phyloP scores from a whole-genome alignment of 208 protist species.

The Acanthamoeba triangularis region DNA sequence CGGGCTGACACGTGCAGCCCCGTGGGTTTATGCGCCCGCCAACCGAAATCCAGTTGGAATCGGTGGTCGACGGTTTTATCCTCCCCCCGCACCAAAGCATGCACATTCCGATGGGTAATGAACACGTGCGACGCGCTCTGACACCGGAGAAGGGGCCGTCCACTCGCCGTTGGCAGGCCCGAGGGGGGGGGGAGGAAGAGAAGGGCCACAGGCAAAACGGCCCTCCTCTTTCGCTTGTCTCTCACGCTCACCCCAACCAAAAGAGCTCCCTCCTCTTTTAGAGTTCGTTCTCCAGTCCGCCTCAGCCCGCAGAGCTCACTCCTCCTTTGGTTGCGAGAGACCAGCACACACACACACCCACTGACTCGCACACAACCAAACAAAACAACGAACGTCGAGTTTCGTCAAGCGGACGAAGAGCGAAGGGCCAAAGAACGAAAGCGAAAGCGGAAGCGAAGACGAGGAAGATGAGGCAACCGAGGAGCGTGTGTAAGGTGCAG shows the following conservation, averaged over 20 bases:
- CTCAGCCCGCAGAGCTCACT: too few relatives aligned
- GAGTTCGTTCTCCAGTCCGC: too few relatives aligned
- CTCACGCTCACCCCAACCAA: too few relatives aligned
- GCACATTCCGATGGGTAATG: neutral
- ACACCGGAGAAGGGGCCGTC: neutral
- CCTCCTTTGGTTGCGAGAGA: neutral
- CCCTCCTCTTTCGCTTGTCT: neutral
- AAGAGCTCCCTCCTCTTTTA: too few relatives aligned
- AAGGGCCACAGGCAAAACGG: neutral
- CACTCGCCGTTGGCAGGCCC: too few relatives aligned
- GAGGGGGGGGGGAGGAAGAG: neutral
- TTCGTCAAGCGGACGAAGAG: neutral
- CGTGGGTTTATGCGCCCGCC: neutral
- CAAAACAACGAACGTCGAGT: neutral
- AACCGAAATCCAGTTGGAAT: neutral
- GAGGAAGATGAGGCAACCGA: slow-evolving; percentile 52
- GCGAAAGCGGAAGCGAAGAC: neutral
- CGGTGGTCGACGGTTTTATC: neutral
- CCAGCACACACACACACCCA: neutral
- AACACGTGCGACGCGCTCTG: neutral
- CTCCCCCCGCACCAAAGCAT: neutral
- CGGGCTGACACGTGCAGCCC: too few relatives aligned
- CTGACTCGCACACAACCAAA: neutral
- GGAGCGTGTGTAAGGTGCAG: neutral
- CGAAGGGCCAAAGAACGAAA: neutral